Percentiles rank a stretch among this genome's conserved stretches.
Conservation (phyloP, 2,329 filamentous ascomycete genomes). For the Capronia coronata region DNA sequence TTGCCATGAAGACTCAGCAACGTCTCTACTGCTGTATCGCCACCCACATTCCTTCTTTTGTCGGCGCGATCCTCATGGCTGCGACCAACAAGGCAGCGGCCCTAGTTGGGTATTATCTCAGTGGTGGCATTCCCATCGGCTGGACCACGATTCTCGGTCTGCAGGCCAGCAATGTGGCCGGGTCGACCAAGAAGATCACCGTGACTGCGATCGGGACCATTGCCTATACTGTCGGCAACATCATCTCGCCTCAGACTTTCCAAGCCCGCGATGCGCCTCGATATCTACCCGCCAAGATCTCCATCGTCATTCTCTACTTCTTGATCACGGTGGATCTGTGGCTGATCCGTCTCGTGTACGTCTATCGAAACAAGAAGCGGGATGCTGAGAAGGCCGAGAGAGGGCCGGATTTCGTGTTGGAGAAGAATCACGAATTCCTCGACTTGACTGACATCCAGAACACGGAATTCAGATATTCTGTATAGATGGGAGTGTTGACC, state of each 20-base stretch:
- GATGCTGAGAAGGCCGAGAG: conserved; percentile 29
- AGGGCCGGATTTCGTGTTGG: conserved; percentile 27
- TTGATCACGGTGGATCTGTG: conserved; percentile 31
- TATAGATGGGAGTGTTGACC: conserved; percentile 20
- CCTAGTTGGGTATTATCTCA: conserved; percentile 37
- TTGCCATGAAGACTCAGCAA: conserved; percentile 35
- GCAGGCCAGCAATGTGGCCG: conserved; percentile 35
- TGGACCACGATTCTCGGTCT: conserved; percentile 38
- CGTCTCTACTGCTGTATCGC: conserved; percentile 35
- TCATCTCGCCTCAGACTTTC: conserved; percentile 41
- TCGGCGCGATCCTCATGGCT: conserved; percentile 37
- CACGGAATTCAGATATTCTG: conserved; percentile 28
- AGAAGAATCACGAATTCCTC: conserved; percentile 34
- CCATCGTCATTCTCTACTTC: conserved; percentile 30
- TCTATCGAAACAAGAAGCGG: conserved; percentile 30
- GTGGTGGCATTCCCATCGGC: conserved; percentile 36
- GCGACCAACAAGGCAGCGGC: conserved; percentile 35
- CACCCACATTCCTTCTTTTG: conserved; percentile 35
- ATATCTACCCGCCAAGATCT: conserved; percentile 31
- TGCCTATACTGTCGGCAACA: conserved; percentile 39
- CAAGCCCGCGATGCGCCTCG: conserved; percentile 33
- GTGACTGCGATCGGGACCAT: conserved; percentile 34
- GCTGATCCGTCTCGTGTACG: conserved; percentile 31
- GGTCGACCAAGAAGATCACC: conserved; percentile 36
- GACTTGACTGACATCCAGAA: conserved; percentile 30